A percentile compares a stretch with the other conserved stretches of the same genome.
These are phyloP conservation scores for Begonia masoniana DNA, from an alignment of 306 rosid species.

Conservation along the genomic window DNA sequence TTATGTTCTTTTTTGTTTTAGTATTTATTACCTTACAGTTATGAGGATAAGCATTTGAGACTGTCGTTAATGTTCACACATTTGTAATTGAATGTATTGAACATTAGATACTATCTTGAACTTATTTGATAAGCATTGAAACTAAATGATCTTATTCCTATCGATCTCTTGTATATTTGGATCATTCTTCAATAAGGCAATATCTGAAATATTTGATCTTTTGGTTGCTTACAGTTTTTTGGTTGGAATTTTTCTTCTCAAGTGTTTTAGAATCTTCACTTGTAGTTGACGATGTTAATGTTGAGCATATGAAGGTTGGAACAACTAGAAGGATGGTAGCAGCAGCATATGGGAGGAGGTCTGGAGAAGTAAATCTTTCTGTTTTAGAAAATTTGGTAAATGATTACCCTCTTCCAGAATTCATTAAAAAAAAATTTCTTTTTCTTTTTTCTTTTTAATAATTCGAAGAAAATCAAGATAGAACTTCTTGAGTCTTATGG, in stretches of 20 bases:
- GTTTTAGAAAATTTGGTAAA: slow-evolving; percentile 76
- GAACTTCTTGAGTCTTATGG: too few relatives aligned
- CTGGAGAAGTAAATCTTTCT: slow-evolving; percentile 75
- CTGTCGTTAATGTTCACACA: too few relatives aligned
- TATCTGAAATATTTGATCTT: background rate
- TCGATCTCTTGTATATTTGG: background rate
- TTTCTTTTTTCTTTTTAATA: background rate
- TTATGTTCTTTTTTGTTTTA: too few relatives aligned
- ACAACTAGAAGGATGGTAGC: slow-evolving; percentile 70
- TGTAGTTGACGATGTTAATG: slow-evolving; percentile 14
- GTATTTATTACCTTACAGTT: too few relatives aligned
- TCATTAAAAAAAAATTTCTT: background rate
- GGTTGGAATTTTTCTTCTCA: background rate
- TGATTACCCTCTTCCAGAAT: background rate
- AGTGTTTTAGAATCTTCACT: slow-evolving; percentile 13
- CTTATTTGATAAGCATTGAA: too few relatives aligned
- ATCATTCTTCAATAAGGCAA: background rate
- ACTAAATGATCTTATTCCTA: too few relatives aligned
- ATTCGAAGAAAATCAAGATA: background rate
- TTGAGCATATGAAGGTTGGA: slow-evolving; percentile 64
- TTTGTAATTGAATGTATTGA: too few relatives aligned
- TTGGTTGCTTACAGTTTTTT: background rate
- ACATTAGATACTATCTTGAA: too few relatives aligned
- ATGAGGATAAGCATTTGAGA: too few relatives aligned
- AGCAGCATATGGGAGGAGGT: slow-evolving; percentile 64